Conservation (phyloP, 352 stramenopile genomes). For the Phytophthora nicotianae region DNA sequence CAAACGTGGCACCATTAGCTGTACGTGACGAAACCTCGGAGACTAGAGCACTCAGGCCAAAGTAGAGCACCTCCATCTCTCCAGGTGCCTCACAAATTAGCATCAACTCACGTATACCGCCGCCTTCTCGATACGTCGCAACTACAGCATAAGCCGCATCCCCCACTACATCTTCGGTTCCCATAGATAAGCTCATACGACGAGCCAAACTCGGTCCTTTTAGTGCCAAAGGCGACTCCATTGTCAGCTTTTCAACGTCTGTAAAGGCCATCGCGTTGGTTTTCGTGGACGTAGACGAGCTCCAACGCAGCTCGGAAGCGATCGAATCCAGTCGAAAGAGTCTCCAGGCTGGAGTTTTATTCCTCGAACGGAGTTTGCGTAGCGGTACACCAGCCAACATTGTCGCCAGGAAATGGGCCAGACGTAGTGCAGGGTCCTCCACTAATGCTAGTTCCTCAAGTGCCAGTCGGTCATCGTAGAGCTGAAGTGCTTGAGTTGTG, state of each 20-base stretch:
- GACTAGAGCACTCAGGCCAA: slow-evolving; percentile 57
- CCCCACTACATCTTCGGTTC: slow-evolving; percentile 1
- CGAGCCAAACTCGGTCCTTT: slow-evolving; percentile 14
- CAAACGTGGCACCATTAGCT: slow-evolving; percentile 53
- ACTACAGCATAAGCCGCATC: slow-evolving; percentile 41
- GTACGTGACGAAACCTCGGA: slow-evolving; percentile 46
- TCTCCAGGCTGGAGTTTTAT: slow-evolving; percentile 58
- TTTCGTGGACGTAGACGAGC: slow-evolving; percentile 32
- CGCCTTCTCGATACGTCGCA: slow-evolving; percentile 38
- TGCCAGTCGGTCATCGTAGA: slow-evolving; percentile 61
- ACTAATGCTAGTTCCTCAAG: slow-evolving; percentile 68
- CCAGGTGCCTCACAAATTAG: slow-evolving; percentile 66
- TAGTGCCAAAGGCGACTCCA: slow-evolving; percentile 51
- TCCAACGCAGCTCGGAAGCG: slow-evolving; percentile 66
- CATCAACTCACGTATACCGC: slow-evolving; percentile 45
- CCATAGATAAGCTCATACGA: slow-evolving; percentile 18
- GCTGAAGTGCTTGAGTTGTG: slow-evolving; percentile 46
- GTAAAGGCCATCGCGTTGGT: slow-evolving; percentile 54
- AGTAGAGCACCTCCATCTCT: slow-evolving; percentile 62
- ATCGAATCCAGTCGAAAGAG: slow-evolving; percentile 68
- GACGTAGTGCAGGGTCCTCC: slow-evolving; percentile 38
- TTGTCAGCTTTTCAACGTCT: slow-evolving; percentile 40
- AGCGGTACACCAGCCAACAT: slow-evolving; percentile 69
- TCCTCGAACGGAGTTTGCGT: slow-evolving; percentile 55
- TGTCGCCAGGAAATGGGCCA: slow-evolving; percentile 68